Conservation (phyloP, 2,329 filamentous ascomycete genomes). For the Fusarium illudens region DNA sequence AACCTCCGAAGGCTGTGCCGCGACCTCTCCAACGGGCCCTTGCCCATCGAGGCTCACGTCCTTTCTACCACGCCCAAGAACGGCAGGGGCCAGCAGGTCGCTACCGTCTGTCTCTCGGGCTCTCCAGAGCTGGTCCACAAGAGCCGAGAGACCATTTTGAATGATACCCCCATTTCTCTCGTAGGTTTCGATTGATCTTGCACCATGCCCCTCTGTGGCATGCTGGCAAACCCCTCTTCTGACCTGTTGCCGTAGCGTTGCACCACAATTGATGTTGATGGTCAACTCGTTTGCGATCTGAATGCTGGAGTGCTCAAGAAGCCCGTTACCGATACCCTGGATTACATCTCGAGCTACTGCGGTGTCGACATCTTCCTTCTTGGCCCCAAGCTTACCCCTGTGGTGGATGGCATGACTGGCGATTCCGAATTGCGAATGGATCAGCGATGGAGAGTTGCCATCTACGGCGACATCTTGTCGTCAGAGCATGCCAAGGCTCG, state of each 20-base stretch:
- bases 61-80: conserved; percentile 82
- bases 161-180: conserved; percentile 90
- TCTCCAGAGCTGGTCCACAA: conserved; percentile 87
- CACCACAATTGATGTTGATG: conserved; percentile 92
- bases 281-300: conserved; percentile 83
- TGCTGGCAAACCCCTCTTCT: conserved; percentile 7
- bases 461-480: conserved; percentile 95
- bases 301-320: conserved; percentile 73
- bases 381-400: conserved; percentile 84
- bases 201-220: not conserved
- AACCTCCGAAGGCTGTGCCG: conserved; percentile 81
- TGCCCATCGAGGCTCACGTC: conserved; percentile 84
- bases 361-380: conserved; percentile 97
- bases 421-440: conserved; percentile 86
- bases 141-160: conserved; percentile 88
- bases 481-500: conserved; percentile 97
- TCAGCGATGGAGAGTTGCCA: conserved; percentile 88
- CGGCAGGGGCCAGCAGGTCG: conserved; percentile 72
- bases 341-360: conserved; percentile 85
- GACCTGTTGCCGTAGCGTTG: conserved; percentile 70
- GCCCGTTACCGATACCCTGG: conserved; percentile 82
- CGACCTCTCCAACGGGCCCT: conserved; percentile 74
- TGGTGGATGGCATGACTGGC: conserved; percentile 77
- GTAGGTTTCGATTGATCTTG: conserved; percentile 63
- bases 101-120: conserved; percentile 91